Evolutionary conservation across 2,329 filamentous ascomycete species (phyloP).

Genomic region (Pyrenochaeta sp.): DNA sequence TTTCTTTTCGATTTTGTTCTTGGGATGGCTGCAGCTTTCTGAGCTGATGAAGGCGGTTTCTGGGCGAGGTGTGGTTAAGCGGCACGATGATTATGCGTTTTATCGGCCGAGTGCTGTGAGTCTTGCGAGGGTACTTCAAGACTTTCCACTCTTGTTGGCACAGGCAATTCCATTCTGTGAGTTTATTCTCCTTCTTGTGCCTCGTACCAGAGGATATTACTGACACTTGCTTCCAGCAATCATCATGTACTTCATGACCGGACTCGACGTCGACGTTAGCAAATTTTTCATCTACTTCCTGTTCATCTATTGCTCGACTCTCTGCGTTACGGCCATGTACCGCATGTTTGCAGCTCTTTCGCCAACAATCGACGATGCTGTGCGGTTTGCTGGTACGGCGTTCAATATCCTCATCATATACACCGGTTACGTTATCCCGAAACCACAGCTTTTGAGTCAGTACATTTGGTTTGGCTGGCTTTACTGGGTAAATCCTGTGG

Average conservation of each 20-base stretch:
- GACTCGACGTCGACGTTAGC: constrained; percentile 63
- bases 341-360: constrained; percentile 71
- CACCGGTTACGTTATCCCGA: constrained; percentile 73
- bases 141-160: constrained; percentile 66
- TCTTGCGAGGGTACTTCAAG: constrained; percentile 67
- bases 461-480: constrained; percentile 70
- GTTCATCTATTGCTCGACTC: constrained; percentile 68
- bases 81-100: constrained; percentile 73
- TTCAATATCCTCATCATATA: constrained; percentile 70
- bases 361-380: constrained; percentile 70
- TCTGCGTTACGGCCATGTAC: constrained; percentile 70
- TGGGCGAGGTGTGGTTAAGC: constrained; percentile 72
- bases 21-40: constrained; percentile 75
- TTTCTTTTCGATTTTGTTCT: constrained; percentile 73
- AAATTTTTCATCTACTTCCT: constrained; percentile 73
- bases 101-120: constrained; percentile 72
- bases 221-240: constrained; percentile 44
- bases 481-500: constrained; percentile 56
- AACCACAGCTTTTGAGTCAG: constrained; percentile 63
- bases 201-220: no score
- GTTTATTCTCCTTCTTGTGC: constrained; percentile 1
- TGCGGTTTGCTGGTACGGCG: constrained; percentile 68
- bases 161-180: constrained; percentile 65
- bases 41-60: constrained; percentile 81
- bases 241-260: constrained; percentile 71